Evolutionary conservation across 306 rosid species (phyloP).

Genomic region (Sicyos baderoa): DNA sequence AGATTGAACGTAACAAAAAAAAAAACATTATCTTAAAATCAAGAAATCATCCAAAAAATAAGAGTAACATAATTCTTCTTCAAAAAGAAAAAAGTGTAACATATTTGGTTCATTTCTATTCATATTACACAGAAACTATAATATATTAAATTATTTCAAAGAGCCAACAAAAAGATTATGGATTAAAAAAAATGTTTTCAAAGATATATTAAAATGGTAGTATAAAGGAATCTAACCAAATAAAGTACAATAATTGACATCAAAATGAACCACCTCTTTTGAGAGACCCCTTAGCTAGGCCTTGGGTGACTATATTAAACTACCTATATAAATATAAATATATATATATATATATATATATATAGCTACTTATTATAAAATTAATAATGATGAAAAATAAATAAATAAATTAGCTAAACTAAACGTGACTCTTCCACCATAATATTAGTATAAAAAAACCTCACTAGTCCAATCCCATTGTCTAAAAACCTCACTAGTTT

Average conservation of each 20-base stretch:
- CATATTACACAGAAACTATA: not conserved
- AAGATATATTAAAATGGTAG: not conserved
- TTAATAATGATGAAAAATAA: no score
- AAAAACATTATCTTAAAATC: no score
- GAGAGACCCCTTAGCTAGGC: not conserved
- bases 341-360: no score
- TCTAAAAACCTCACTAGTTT: no score
- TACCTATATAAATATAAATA: no score
- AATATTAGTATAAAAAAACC: no score
- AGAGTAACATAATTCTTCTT: no score
- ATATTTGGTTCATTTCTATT: not conserved
- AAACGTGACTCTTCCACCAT: not conserved
- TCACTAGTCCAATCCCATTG: not conserved
- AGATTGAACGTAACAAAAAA: no score
- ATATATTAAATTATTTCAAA: no score
- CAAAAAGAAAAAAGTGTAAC: not conserved
- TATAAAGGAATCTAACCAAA: not conserved
- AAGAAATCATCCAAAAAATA: not conserved
- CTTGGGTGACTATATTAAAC: not conserved
- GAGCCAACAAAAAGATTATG: no score
- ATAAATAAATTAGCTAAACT: no score
- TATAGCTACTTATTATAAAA: not conserved
- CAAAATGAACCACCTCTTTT: not conserved
- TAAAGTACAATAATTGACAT: slow-evolving; percentile 8
- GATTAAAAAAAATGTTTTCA: no score